phyloP scores from a whole-genome alignment of 169 alveolate species.

The Eimeria zaria region DNA sequence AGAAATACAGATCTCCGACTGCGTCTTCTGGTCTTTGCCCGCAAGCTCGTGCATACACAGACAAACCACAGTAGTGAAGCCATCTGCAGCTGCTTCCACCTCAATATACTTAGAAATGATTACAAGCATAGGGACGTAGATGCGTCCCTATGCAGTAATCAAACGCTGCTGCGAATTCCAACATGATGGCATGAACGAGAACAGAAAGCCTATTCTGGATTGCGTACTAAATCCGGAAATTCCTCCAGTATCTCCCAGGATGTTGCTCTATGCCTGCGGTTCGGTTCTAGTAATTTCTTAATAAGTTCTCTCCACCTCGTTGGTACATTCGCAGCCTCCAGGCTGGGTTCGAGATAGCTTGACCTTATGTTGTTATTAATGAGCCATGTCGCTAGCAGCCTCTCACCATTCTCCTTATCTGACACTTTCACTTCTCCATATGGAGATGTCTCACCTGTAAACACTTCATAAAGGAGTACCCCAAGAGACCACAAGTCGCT shows the following conservation, averaged over 20 bases:
- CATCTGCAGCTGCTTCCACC: too few relatives aligned
- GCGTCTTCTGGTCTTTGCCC: background rate
- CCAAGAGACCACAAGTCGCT: conserved; percentile 65
- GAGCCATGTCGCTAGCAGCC: background rate
- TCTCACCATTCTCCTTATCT: background rate
- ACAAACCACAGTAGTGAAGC: background rate
- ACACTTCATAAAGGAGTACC: conserved; percentile 22
- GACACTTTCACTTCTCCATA: background rate
- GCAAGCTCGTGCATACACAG: background rate
- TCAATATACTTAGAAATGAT: background rate
- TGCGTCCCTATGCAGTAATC: background rate
- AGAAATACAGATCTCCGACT: background rate
- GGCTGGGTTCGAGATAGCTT: background rate
- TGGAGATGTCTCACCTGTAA: background rate
- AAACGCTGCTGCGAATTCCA: background rate
- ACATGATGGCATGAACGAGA: background rate
- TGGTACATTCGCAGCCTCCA: background rate
- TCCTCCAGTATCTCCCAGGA: conserved; percentile 1
- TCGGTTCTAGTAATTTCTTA: background rate
- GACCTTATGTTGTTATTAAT: background rate
- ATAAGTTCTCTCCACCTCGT: background rate
- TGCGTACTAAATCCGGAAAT: background rate
- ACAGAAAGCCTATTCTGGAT: background rate
- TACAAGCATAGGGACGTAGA: background rate
- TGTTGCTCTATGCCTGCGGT: background rate